Evolutionary conservation across 2,329 filamentous ascomycete genomes (phyloP), one percentile per base, ranked within the genome.

Genomic region (Phialophora macrospora): DNA sequence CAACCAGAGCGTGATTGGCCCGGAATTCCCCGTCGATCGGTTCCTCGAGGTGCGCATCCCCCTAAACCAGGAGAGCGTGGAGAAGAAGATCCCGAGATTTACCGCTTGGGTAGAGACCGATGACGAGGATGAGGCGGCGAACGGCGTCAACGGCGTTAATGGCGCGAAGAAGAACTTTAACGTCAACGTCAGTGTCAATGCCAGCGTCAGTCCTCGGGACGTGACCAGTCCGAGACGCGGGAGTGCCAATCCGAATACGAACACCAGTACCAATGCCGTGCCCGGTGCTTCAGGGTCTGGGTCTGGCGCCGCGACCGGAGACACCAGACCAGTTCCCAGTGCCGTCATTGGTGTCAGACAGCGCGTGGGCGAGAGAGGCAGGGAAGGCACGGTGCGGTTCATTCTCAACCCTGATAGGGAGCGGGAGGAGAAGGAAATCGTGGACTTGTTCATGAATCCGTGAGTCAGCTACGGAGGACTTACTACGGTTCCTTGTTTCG

Each of bases 21-120:
- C 85, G 17, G 81, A 85, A 55, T 90, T 92, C 77, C 86, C 89
- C 55, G 83, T 94, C 51, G 89, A 94, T 71, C 85, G 85, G 61
- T 94, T 97, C 75, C 91, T 98, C 74, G 87, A 90, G 69, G 88
- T 96, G 72, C 92, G 95, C 75, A 97, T 98, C 69, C 84, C 87
- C 26, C 83, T 97, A 68, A 97, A 98, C 77, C 87, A 91, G 73
- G 90, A 96, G 78, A 85, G 92, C 57, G 88, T 92, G 59, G 80
- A 84, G 14, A 80, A 83, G 41, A 81, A 83, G 6, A 77, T 87
- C 51, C 84, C 86, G 0, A 88, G 92, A 22, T 89, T 89, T 76
- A 84, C 88, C 2, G 81, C 85, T 69, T 85, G 68, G 67, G 34
- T 70, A 82, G 78, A 76, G 74, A 62, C 34, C 76, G 55, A 41